These are phyloP conservation scores for Podospora conica DNA, from an alignment of 495 filamentous ascomycete genomes.

Conservation along the genomic window DNA sequence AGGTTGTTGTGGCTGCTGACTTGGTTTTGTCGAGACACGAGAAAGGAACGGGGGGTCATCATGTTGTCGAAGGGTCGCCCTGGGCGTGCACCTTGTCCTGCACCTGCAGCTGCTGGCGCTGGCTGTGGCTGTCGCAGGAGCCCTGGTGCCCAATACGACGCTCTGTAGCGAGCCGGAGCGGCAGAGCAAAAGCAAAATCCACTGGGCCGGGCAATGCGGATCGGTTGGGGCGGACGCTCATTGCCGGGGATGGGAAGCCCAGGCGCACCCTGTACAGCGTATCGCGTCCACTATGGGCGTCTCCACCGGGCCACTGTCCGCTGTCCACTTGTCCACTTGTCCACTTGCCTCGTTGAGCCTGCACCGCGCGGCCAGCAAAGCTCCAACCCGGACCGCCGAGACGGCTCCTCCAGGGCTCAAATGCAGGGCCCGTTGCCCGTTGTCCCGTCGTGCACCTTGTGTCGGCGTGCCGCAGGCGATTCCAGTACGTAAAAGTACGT, in stretches of 20 bases:
- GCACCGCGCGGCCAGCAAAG: not conserved
- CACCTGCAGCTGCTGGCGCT: too few relatives aligned
- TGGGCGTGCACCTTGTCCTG: too few relatives aligned
- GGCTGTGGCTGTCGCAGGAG: too few relatives aligned
- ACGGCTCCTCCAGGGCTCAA: not conserved
- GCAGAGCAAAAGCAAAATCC: not conserved
- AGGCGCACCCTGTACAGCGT: constrained; percentile 5
- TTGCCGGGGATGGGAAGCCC: constrained; percentile 14
- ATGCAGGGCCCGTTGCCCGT: constrained; percentile 3
- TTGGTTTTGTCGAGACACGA: constrained; percentile 24
- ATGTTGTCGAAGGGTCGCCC: constrained; percentile 21
- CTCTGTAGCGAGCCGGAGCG: not conserved
- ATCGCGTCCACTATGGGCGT: constrained; percentile 9
- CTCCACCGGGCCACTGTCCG: constrained; percentile 5
- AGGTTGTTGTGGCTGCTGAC: constrained; percentile 3
- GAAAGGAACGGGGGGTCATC: constrained; percentile 37
- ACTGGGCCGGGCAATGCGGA: constrained; percentile 14
- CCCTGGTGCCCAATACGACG: constrained; percentile 1
- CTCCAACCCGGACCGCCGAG: not conserved
- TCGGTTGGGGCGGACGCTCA: constrained; percentile 17
- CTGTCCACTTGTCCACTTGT: not conserved
- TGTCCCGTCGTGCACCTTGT: constrained; percentile 3
- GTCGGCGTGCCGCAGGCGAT: constrained; percentile 18
- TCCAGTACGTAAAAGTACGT: constrained; percentile 30
- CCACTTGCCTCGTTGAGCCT: not conserved